Percentiles rank a stretch among this genome's conserved stretches.
phyloP scores from a whole-genome alignment of 495 filamentous ascomycete species.

The Margaritispora aquatica region DNA sequence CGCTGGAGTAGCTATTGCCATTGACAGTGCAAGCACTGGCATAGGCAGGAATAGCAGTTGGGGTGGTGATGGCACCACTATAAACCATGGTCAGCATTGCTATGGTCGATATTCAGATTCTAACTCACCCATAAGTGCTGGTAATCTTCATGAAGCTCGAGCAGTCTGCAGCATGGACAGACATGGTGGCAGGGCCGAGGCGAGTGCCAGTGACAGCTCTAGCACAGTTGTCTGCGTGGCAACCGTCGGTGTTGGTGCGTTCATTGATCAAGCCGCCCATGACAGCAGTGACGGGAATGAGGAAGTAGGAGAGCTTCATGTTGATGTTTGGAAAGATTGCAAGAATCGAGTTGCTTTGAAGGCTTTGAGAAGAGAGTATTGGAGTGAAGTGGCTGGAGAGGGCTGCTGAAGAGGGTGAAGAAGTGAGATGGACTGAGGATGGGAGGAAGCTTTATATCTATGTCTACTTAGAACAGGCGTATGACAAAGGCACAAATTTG shows the following conservation, averaged over 20 bases:
- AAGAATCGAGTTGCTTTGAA: not conserved
- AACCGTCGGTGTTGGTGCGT: not conserved
- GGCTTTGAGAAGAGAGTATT: not conserved
- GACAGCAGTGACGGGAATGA: not conserved
- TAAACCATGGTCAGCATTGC: not conserved
- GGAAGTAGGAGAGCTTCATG: slow-evolving; percentile 9
- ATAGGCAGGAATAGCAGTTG: slow-evolving; percentile 15
- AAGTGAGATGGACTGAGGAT: too few relatives aligned
- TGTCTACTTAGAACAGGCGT: too few relatives aligned
- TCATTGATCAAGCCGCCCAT: not conserved
- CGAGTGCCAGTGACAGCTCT: slow-evolving; percentile 22
- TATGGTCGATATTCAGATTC: not conserved
- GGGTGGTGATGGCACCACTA: not conserved
- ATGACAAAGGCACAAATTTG: too few relatives aligned
- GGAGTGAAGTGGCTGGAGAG: not conserved
- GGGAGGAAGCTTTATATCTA: too few relatives aligned
- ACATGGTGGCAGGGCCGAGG: not conserved
- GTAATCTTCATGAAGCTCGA: slow-evolving; percentile 12
- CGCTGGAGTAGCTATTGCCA: slow-evolving; percentile 12
- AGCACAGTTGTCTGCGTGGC: slow-evolving; percentile 16
- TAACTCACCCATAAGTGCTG: not conserved
- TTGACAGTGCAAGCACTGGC: slow-evolving; percentile 12
- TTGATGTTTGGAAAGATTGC: not conserved
- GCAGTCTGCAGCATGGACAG: slow-evolving; percentile 13
- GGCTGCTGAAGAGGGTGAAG: too few relatives aligned